Base-by-base conservation (phyloP, 257 asterid species). In the Solanum appendiculatum region DNA sequence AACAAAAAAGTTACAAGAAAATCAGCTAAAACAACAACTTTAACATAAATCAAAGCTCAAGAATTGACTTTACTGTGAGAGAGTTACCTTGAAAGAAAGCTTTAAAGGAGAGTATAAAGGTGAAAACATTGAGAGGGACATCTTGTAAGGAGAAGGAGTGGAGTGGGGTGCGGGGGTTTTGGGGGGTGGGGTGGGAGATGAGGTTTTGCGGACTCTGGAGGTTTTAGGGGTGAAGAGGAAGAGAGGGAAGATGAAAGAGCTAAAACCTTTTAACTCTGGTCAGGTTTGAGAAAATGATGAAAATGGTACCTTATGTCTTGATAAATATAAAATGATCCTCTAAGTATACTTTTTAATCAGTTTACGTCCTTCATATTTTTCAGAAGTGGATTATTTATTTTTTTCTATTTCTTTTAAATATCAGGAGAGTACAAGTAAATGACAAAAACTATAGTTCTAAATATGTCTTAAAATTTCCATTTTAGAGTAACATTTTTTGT, bases 11-110 rank as follows among this genome's bases (percentile, higher is more conserved):
- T 23, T 23, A 23, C 21, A 3, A 14, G 31, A 25, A 77, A 14
- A 77, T 27, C 84, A 78, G 84, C 64, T 27, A 25, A 78, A 44
- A 16, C 64, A 75, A 75, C n/a, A 40, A 77, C 60, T 40, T 77
- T 42, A 31, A 31, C 83, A 40, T 14, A n/a, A n/a, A n/a, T n/a
- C n/a, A 70, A 70, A 15, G 15, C 12, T 11, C 5, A 2, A 78
- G 27, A 78, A 44, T 44, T n/a, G 63, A 44, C 20, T 25, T 39
- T 42, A 16, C 8, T 44, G 13, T 44, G 84, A 27, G 40, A 27
- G 27, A 78, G 93, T 89, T 90, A 96, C 99, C 11, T 91, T 64
- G 69, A 88, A 85, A 0, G 92, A 89, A 85, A 73, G 56, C 6
- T 31, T 88, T 13, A 83, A 36, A 29, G 74, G 86, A 70, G 87